These are phyloP conservation scores for Nephelium lappaceum DNA, from an alignment of 345 rosid species.

Conservation along the genomic window DNA sequence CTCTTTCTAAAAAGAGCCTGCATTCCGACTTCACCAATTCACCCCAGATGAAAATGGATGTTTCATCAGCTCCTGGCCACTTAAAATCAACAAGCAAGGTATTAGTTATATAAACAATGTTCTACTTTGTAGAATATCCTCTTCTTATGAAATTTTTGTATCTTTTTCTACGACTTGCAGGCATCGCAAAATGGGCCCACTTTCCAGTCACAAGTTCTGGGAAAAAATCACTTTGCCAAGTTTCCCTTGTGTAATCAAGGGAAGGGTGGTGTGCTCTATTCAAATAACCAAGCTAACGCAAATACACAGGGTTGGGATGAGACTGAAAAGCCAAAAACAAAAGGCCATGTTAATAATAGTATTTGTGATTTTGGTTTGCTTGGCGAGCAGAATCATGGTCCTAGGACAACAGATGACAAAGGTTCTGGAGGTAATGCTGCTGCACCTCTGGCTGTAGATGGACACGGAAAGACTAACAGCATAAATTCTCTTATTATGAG, in stretches of 20 bases:
- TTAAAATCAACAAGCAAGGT: conserved; percentile 48
- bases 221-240: conserved; percentile 29
- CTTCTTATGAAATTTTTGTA: not conserved
- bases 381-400: conserved; percentile 41
- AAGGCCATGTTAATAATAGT: conserved; percentile 35
- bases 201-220: conserved; percentile 24
- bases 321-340: conserved; percentile 40
- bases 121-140: conserved; percentile 7
- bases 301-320: conserved; percentile 36
- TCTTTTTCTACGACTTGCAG: conserved; percentile 9
- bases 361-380: conserved; percentile 13
- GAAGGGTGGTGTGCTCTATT: conserved; percentile 31
- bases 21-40: conserved; percentile 25
- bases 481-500: conserved; percentile 34
- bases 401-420: conserved; percentile 25
- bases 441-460: conserved; percentile 31
- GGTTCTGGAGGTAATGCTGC: conserved; percentile 27
- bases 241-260: conserved; percentile 39
- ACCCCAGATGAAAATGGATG: conserved; percentile 32
- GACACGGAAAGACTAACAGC: conserved; percentile 37
- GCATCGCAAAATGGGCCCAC: conserved; percentile 18
- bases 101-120: not conserved
- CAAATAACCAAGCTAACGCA: conserved; percentile 30
- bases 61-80: conserved; percentile 34
- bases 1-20: not conserved